Conservation (phyloP, 2,329 filamentous ascomycete genomes). For the Plectosphaerella sp. region DNA sequence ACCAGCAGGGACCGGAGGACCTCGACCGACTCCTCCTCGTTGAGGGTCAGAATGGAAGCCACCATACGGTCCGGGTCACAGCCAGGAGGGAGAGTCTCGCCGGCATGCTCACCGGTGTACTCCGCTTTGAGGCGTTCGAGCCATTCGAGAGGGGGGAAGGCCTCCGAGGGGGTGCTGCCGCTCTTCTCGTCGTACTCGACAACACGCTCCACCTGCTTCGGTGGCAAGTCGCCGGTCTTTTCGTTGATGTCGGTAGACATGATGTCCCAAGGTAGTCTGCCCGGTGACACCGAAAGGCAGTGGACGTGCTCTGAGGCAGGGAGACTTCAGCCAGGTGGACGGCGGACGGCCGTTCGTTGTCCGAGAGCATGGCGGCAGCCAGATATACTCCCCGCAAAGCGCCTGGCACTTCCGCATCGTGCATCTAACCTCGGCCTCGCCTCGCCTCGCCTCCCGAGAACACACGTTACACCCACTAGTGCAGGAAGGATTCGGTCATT, state of each 20-base stretch:
- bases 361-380: neutral
- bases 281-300: neutral
- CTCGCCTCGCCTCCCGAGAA: neutral
- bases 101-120: constrained; percentile 19
- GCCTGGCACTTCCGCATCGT: no score
- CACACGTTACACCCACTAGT: constrained; percentile 1
- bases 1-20: constrained; percentile 30
- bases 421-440: no score
- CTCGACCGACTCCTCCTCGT: constrained; percentile 33
- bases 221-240: neutral
- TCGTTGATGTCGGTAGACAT: neutral
- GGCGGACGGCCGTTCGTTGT: no score
- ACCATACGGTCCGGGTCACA: constrained; percentile 18
- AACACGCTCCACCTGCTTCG: neutral
- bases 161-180: neutral
- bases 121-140: constrained; percentile 17
- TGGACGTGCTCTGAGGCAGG: no score
- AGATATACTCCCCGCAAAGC: neutral
- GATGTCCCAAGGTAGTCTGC: neutral
- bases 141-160: constrained; percentile 14
- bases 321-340: neutral
- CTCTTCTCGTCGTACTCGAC: neutral
- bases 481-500: neutral
- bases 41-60: constrained; percentile 17
- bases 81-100: constrained; percentile 20